Percentiles rank a stretch among this genome's conserved stretches.
Conservation (phyloP, 2,329 filamentous ascomycete genomes). For the Scedosporium minutisporum region DNA sequence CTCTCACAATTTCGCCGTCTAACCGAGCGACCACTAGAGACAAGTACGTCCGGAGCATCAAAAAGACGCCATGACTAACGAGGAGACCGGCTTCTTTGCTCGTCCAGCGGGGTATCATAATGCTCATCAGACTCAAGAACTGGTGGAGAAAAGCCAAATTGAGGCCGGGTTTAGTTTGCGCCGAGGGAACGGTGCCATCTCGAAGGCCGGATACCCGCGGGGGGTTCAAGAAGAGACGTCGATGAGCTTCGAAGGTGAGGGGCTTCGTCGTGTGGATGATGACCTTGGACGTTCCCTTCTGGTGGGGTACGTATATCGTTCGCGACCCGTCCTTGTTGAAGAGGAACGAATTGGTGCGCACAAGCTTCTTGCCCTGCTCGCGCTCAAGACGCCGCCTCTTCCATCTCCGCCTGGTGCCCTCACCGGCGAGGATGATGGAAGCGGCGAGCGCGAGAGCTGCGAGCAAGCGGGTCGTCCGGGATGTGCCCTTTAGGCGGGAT, state of each 20-base stretch:
- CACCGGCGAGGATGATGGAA: constrained; percentile 69
- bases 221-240: constrained; percentile 84
- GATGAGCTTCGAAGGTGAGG: constrained; percentile 92
- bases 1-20: constrained; percentile 91
- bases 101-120: constrained; percentile 92
- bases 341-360: constrained; percentile 86
- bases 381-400: constrained; percentile 63
- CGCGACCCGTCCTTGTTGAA: constrained; percentile 90
- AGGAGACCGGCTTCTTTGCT: constrained; percentile 92
- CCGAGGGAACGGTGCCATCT: constrained; percentile 69
- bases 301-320: constrained; percentile 91
- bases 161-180: constrained; percentile 84
- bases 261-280: constrained; percentile 83
- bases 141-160: constrained; percentile 96
- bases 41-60: constrained; percentile 87
- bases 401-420: constrained; percentile 73
- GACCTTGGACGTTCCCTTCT: constrained; percentile 79
- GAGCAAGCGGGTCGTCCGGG: constrained; percentile 62
- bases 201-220: constrained; percentile 70
- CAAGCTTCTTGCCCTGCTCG: constrained; percentile 70
- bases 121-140: constrained; percentile 90
- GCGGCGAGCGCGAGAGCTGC: constrained; percentile 66
- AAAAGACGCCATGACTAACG: constrained; percentile 77
- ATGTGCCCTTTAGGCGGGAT: constrained; percentile 50
- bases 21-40: constrained; percentile 86